Evolutionary conservation across 768 basidiomycete genomes (phyloP).

Genomic region (Lactarius trivialis): DNA sequence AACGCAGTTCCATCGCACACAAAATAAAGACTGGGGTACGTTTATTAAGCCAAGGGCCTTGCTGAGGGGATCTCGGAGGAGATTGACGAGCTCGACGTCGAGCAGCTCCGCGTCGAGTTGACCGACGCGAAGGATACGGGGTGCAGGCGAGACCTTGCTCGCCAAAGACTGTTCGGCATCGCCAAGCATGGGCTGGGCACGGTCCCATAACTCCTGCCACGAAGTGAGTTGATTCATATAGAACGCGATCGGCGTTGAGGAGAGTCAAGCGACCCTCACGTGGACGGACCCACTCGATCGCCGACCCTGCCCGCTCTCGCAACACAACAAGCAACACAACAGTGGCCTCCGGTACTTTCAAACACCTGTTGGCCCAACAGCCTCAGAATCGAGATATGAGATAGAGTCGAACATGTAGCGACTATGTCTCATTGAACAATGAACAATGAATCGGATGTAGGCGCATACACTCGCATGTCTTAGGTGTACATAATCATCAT

Average conservation of each 20-base stretch:
- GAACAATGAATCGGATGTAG: background rate
- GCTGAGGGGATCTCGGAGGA: slow-evolving; percentile 77
- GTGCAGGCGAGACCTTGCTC: slow-evolving; percentile 22
- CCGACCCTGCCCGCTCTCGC: background rate
- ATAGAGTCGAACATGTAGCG: background rate
- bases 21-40: slow-evolving; percentile 37
- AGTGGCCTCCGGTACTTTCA: background rate
- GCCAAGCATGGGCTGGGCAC: slow-evolving; percentile 48
- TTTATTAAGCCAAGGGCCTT: slow-evolving; percentile 62
- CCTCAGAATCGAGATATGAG: background rate
- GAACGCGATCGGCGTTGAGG: background rate
- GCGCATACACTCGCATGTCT: slow-evolving; percentile 18
- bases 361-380: background rate
- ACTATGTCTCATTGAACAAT: background rate
- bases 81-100: slow-evolving; percentile 77
- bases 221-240: slow-evolving; percentile 17
- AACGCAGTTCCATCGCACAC: background rate
- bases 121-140: slow-evolving; percentile 67
- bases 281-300: background rate
- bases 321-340: background rate
- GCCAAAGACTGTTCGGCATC: slow-evolving; percentile 40
- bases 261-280: slow-evolving; percentile 1
- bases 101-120: slow-evolving; percentile 89
- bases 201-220: slow-evolving; percentile 63
- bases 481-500: slow-evolving; percentile 17